phyloP scores from a whole-genome alignment of 2,329 filamentous ascomycete genomes.

The Emergomyces africanus region DNA sequence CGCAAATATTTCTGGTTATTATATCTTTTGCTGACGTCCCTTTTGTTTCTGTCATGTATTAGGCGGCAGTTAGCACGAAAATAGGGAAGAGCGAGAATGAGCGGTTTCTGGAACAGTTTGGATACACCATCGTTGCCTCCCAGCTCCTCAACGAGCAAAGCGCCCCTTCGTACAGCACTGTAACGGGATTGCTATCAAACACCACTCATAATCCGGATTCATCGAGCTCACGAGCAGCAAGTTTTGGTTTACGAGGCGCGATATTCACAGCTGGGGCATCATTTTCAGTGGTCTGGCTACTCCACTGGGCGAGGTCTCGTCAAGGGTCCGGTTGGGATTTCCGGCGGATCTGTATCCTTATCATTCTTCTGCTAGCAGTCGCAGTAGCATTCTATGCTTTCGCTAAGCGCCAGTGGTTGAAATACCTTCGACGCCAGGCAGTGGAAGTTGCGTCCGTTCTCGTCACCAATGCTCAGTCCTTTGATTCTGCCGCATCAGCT shows the following conservation, averaged over 20 bases:
- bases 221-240: constrained; percentile 22
- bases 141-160: constrained; percentile 61
- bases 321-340: constrained; percentile 31
- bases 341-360: constrained; percentile 26
- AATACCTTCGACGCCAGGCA: constrained; percentile 62
- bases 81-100: constrained; percentile 66
- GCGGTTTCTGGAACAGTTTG: constrained; percentile 81
- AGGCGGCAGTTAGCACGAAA: constrained; percentile 49
- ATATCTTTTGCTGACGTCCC: neutral
- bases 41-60: constrained; percentile 6
- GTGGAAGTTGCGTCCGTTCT: constrained; percentile 56
- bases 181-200: constrained; percentile 21
- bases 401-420: constrained; percentile 67
- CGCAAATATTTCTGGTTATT: neutral
- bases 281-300: constrained; percentile 51
- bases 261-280: constrained; percentile 50
- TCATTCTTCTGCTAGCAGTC: constrained; percentile 37
- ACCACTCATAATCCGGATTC: constrained; percentile 19
- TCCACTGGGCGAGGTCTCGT: constrained; percentile 58
- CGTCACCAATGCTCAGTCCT: constrained; percentile 62
- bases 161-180: constrained; percentile 28
- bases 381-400: constrained; percentile 56
- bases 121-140: constrained; percentile 84
- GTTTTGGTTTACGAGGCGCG: constrained; percentile 52
- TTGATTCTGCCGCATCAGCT: constrained; percentile 64